A percentile compares a stretch with the other conserved stretches of the same genome.
These are phyloP conservation scores for Epichloe elymi DNA, from an alignment of 2,329 filamentous ascomycete species.

Conservation along the genomic window DNA sequence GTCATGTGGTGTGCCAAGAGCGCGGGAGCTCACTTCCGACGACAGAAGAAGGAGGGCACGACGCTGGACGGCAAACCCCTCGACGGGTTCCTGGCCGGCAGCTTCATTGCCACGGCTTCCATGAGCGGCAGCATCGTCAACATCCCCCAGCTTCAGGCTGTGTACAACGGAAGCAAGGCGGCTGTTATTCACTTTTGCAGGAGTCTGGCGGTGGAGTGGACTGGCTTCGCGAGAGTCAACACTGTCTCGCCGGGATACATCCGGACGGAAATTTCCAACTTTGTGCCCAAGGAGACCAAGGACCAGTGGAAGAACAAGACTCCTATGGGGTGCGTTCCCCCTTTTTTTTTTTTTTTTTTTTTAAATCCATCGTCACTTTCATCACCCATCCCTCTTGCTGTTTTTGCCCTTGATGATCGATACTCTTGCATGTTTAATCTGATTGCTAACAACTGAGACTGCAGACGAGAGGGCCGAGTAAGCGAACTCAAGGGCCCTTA, in stretches of 20 bases:
- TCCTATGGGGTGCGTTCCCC: conserved; percentile 48
- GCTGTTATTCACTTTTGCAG: conserved; percentile 49
- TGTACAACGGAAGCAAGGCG: conserved; percentile 63
- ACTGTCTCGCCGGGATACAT: conserved; percentile 66
- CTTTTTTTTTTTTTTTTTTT: neutral
- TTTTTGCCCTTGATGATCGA: neutral
- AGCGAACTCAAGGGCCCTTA: conserved; percentile 75
- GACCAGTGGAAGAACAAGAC: conserved; percentile 66
- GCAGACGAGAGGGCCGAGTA: conserved; percentile 53
- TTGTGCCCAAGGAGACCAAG: conserved; percentile 53
- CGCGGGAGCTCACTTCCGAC: conserved; percentile 55
- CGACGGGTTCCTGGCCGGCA: conserved; percentile 47
- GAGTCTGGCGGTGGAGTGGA: conserved; percentile 65
- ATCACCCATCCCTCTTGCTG: neutral
- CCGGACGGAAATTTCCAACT: conserved; percentile 56
- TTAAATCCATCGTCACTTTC: neutral
- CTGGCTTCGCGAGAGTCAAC: conserved; percentile 60
- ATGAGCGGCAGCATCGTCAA: conserved; percentile 73
- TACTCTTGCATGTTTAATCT: neutral
- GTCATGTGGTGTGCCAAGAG: conserved; percentile 66
- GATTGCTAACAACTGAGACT: neutral
- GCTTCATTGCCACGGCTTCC: conserved; percentile 65
- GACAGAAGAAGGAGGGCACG: conserved; percentile 55
- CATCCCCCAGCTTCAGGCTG: conserved; percentile 59
- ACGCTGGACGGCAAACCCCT: conserved; percentile 48